Evolutionary conservation across 495 filamentous ascomycete genomes (phyloP).

Genomic region (Achaetomiella virescens): DNA sequence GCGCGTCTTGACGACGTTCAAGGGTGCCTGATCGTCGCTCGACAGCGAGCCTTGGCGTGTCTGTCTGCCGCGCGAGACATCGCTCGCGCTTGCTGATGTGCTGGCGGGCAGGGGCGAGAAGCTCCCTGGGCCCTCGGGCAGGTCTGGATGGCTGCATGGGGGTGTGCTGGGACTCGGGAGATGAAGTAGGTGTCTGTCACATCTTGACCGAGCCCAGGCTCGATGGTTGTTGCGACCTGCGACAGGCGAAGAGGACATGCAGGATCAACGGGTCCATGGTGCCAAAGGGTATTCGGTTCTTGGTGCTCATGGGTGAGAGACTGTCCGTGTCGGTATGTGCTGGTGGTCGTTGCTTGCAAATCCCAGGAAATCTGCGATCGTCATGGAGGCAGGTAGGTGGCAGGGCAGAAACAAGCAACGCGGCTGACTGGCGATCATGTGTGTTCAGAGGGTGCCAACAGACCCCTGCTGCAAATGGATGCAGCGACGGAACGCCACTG

Average conservation of each 20-base stretch:
- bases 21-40: slow-evolving; percentile 35
- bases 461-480: slow-evolving; percentile 6
- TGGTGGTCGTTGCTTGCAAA: neutral
- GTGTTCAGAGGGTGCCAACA: neutral
- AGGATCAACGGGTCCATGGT: neutral
- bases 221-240: neutral
- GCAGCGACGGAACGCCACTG: slow-evolving; percentile 3
- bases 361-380: neutral
- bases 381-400: no score
- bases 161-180: neutral
- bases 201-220: slow-evolving; percentile 24
- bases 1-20: slow-evolving; percentile 27
- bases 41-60: slow-evolving; percentile 39
- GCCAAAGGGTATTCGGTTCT: no score
- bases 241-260: no score
- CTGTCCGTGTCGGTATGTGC: neutral
- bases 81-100: slow-evolving; percentile 25
- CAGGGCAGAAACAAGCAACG: no score
- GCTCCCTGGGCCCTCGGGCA: slow-evolving; percentile 46
- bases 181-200: slow-evolving; percentile 11
- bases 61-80: slow-evolving; percentile 32
- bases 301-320: neutral
- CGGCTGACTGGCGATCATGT: neutral
- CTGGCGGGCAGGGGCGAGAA: slow-evolving; percentile 46
- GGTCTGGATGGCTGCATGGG: slow-evolving; percentile 47